Evolutionary conservation across 176 grass and related monocot genomes (phyloP).

Genomic region (Lolium multiflorum): DNA sequence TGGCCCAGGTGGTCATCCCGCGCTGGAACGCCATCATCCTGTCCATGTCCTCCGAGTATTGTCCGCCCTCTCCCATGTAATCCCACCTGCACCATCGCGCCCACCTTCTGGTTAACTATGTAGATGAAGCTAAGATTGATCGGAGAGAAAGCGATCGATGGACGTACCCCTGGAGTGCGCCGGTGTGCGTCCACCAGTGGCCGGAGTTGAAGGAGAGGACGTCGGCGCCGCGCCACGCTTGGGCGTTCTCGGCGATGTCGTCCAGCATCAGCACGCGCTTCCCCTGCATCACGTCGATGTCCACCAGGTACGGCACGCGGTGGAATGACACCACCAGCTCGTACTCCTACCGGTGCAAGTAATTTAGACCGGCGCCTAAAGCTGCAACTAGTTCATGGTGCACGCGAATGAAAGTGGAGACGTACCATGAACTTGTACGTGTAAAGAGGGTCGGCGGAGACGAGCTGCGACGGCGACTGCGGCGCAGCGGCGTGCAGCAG

Average conservation of each 20-base stretch:
- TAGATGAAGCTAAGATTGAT: background rate
- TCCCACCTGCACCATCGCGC: slow-evolving; percentile 66
- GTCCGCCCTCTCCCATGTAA: slow-evolving; percentile 74
- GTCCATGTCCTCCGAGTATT: slow-evolving; percentile 78
- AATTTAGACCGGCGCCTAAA: background rate
- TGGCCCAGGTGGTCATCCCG: slow-evolving; percentile 84
- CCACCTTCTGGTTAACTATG: background rate
- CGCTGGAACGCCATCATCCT: slow-evolving; percentile 76
- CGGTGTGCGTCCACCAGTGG: slow-evolving; percentile 98
- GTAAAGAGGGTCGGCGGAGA: slow-evolving; percentile 78
- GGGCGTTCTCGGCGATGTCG: slow-evolving; percentile 67
- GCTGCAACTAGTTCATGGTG: too few relatives aligned
- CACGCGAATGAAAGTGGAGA: background rate
- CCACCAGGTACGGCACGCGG: slow-evolving; percentile 90
- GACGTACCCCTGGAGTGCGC: slow-evolving; percentile 71
- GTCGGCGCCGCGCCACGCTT: slow-evolving; percentile 81
- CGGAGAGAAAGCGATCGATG: too few relatives aligned
- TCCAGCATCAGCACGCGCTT: slow-evolving; percentile 75
- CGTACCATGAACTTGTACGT: slow-evolving; percentile 82
- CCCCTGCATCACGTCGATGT: slow-evolving; percentile 78
- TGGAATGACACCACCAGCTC: slow-evolving; percentile 70
- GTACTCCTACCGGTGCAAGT: slow-evolving; percentile 55
- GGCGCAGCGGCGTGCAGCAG: slow-evolving; percentile 77
- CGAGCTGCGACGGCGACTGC: slow-evolving; percentile 63
- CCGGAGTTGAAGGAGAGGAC: slow-evolving; percentile 93